Evolutionary conservation across 257 asterid species (phyloP).

Genomic region (Solanum bukasovii): DNA sequence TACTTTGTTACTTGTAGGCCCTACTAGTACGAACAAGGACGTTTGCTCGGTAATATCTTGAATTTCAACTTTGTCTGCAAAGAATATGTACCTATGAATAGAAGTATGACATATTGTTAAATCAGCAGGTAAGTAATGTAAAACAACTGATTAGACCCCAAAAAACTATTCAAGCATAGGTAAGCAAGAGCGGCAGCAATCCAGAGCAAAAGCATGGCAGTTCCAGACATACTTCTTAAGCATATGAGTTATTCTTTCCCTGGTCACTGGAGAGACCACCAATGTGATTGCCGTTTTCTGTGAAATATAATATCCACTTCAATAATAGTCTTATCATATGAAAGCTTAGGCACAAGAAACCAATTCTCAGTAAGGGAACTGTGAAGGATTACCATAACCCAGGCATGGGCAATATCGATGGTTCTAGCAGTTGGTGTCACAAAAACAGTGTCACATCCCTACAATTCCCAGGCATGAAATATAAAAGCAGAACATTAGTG

Average conservation of each 20-base stretch:
- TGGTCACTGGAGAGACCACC: slow-evolving; percentile 74
- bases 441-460: slow-evolving; percentile 95
- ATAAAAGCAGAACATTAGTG: not conserved
- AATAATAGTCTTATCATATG: not conserved
- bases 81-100: slow-evolving; percentile 69
- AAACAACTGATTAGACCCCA: not conserved
- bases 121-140: not conserved
- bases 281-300: slow-evolving; percentile 83
- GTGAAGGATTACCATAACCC: slow-evolving; percentile 60
- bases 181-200: not conserved
- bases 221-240: slow-evolving; percentile 58
- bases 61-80: slow-evolving; percentile 88
- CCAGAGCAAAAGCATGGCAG: not conserved
- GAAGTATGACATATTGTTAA: slow-evolving; percentile 1
- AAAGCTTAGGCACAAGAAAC: not conserved
- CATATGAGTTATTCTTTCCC: slow-evolving; percentile 59
- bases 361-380: slow-evolving; percentile 13
- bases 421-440: slow-evolving; percentile 97
- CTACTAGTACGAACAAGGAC: slow-evolving; percentile 63
- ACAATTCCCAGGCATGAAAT: slow-evolving; percentile 14
- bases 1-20: slow-evolving; percentile 73
- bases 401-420: slow-evolving; percentile 79
- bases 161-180: not conserved
- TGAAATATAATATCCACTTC: slow-evolving; percentile 11
- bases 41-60: slow-evolving; percentile 76